Conservation (phyloP, 768 basidiomycete species). For the Thelephora ganbajun region DNA sequence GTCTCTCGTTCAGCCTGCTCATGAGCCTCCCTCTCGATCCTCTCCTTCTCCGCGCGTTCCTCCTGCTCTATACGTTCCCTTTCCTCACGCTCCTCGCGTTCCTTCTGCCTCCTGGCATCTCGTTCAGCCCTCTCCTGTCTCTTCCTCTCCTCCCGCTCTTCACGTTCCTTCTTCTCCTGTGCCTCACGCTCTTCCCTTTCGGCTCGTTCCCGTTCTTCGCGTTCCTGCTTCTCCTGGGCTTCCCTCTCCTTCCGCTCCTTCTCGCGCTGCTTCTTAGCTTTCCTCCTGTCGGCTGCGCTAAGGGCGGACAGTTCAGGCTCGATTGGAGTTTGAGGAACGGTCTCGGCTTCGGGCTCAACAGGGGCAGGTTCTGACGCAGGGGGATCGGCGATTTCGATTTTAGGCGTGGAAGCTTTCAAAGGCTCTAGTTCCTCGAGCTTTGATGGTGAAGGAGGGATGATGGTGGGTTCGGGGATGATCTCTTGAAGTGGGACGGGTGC, state of each 20-base stretch:
- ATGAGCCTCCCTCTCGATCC: neutral
- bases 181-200: neutral
- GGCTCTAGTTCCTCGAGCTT: neutral
- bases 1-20: neutral
- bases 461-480: neutral
- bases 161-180: neutral
- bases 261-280: neutral
- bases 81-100: neutral
- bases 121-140: neutral
- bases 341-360: neutral
- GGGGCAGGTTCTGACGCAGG: neutral
- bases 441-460: neutral
- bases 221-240: neutral
- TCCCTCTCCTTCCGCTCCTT: neutral
- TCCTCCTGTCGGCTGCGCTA: neutral
- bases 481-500: neutral
- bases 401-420: neutral
- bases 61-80: too few relatives aligned
- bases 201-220: neutral
- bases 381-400: neutral
- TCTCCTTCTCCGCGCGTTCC: neutral
- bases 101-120: neutral
- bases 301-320: too few relatives aligned
- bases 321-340: neutral
- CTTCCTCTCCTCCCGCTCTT: neutral